Base-by-base conservation (phyloP, 768 basidiomycete species). In the Amanita exitialis region DNA sequence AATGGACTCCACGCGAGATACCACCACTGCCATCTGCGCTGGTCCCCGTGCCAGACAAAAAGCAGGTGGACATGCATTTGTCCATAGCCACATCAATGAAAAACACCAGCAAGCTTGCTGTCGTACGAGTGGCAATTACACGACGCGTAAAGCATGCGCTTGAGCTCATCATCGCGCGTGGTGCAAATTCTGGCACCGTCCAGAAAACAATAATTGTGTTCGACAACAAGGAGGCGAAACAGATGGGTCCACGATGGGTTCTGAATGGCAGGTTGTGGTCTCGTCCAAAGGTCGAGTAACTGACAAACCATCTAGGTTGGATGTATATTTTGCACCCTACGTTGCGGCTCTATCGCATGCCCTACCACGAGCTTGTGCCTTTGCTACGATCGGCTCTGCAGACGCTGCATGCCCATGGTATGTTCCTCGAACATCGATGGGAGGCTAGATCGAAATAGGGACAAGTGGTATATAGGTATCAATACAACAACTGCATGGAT, bases 321-420 rank as follows among this genome's bases (percentile, higher is more conserved):
- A 65, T 73, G 37, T 79, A 79, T 49, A 56, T 72, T 32, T 68
- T 74, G 48, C 62, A 56, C 15, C 70, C 71, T 7, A 66, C 59
- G 0, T 58, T 68, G 2, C 64, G 66, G 34, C 51, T 76, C 1
- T 72, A 74, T 54, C 64, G 64, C 5, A 75, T 74, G 73, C 70
- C 75, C 0, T 75, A 71, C 56, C 50, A 65, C 1, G 56, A 66
- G 6, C 62, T 78, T 32, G 63, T 78, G 25, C 54, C 62, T n/a
- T 13, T 60, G 8, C 53, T 77, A 2, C 70, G 74, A 13, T 37
- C 36, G 1, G 63, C 58, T 36, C 64, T 69, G 8, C 47, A 39
- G 13, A 23, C 43, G 6, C 53, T 69, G 4, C 59, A 58, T 45
- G 32, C 43, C 3, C 39, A 35, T n/a, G 65, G 61, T 1, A 54